A percentile compares a stretch with the other conserved stretches of the same genome.
phyloP scores from a whole-genome alignment of 768 basidiomycete genomes.

The Strobilomyces dryophilus region DNA sequence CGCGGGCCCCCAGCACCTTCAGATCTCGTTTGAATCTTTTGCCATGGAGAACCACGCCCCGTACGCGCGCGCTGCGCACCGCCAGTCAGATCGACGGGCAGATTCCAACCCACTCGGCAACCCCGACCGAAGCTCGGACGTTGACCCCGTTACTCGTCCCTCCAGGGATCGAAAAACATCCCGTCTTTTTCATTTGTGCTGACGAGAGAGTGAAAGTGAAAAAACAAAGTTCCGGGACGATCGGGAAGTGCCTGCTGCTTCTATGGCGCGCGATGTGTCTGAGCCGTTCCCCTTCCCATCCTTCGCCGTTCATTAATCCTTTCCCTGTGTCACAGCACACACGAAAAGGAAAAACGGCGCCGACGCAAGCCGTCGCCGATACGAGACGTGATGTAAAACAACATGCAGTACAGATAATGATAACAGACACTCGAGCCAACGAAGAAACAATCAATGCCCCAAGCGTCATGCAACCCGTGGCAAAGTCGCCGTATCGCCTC shows the following conservation, averaged over 20 bases:
- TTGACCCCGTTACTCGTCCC: not conserved
- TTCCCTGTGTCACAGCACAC: slow-evolving; percentile 7
- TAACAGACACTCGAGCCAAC: not conserved
- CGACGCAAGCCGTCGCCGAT: slow-evolving; percentile 1
- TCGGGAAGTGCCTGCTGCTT: slow-evolving; percentile 21
- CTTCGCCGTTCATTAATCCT: slow-evolving; percentile 20
- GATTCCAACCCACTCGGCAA: no score
- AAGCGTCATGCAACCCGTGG: slow-evolving; percentile 1
- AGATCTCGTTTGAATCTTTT: slow-evolving; percentile 17
- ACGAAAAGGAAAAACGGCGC: slow-evolving; percentile 1
- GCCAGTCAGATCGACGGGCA: slow-evolving; percentile 10
- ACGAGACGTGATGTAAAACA: slow-evolving; percentile 11
- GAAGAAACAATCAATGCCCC: not conserved
- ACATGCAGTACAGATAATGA: slow-evolving; percentile 18
- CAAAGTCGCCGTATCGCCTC: slow-evolving; percentile 11
- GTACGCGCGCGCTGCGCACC: not conserved
- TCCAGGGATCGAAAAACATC: not conserved
- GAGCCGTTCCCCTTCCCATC: slow-evolving; percentile 15
- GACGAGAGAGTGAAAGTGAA: not conserved
- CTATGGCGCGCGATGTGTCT: slow-evolving; percentile 14
- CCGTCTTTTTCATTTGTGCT: not conserved
- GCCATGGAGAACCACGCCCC: not conserved
- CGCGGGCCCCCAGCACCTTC: not conserved
- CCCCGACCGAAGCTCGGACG: not conserved
- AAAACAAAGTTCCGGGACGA: slow-evolving; percentile 28